Evolutionary conservation across 2,329 filamentous ascomycete species (phyloP), one percentile per base, ranked within the genome.

Genomic region (Fusarium nematophilum): DNA sequence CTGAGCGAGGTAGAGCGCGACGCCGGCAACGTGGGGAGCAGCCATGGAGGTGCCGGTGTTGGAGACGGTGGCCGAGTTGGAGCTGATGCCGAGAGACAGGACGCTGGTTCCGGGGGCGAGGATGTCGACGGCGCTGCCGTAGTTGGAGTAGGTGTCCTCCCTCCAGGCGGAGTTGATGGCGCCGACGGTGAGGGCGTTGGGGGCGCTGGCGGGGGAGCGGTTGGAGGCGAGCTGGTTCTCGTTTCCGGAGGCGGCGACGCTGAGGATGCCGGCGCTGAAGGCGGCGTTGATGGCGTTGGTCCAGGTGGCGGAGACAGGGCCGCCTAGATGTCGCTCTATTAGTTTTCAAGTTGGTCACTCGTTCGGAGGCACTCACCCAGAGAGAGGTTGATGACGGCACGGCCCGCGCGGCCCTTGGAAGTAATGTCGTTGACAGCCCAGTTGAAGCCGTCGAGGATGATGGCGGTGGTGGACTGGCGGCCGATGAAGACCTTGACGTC

Each of bases 21-120:
- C 64, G 1, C 83, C 83, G n/a, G 79, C 76, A 46, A 85, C 75
- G 53, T 84, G 81, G 3, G 83, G 83, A 8, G 77, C 71, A 9
- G 83, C 79, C 80, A 84, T 84, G 0, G 78, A 83, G 3, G 83
- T 86, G 17, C 84, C 83, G 2, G 74, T 78, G 43, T 80, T 73
- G 2, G 61, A 71, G 21, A 70, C 68, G 25, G 60, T 74, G 11
- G 79, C 77, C 10, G 67, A 55, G 46, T 71, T 74, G 40, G 70
- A 83, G 3, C 39, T 48, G 6, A 50, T 38, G 0, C 47, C 55
- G 0, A 81, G 64, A 3, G 79, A 82, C 0, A 78, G 9, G 23
- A 83, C 68, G 13, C 52, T 58, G 5, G 75, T 71, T 4, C 81
- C 81, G 0, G 81, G 79, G 0, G 79, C 81, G 42, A 81, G 77